Base-by-base conservation (phyloP, 495 filamentous ascomycete genomes). In the Astrocystis sublimbata region DNA sequence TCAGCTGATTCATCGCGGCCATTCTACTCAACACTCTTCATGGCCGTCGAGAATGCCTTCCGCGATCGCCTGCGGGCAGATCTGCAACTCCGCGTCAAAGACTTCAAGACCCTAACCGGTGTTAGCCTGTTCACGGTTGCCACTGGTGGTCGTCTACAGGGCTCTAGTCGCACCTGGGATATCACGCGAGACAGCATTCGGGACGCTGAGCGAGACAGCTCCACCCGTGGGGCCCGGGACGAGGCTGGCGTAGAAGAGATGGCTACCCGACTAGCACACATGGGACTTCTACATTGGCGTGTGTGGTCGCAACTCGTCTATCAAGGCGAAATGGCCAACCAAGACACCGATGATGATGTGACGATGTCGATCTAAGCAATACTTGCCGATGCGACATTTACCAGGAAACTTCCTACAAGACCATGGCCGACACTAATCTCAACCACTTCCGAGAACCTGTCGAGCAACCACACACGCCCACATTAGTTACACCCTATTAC, bases 221-320 rank as follows among this genome's bases (percentile, higher is more conserved):
- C 60, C 1, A 61, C 60, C 35, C 71, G 74, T n/a, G 78, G 78
- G 28, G 69, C 72, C 8, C 75, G 77, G 15, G 79, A 80, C 46
- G 78, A 80, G 42, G 79, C 75, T 26, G 83, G 85, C 54, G 73
- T 90, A 17, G 82, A 85, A 46, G 86, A 91, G 54, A 84, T 93
- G 67, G 85, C 89, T 2, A 86, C 83, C 59, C 86, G 89, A 30
- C 77, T 94, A 40, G 86, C 91, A 10, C 92, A 96, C 65, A 83
- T 97, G 42, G 85, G 86, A 8, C 81, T 92, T 19, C 74, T 96
- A 23, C 92, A 97, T 72, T 97, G 92, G 92, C 81, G 88, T 51
- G 87, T 96, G 3, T 97, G 92, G 92, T 87, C 85, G 6, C 85
- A 86, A 31, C 73, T 91, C 47, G 83, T 86, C 0, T 96, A 91